Base-by-base conservation (phyloP, 2,329 filamentous ascomycete species). In the Blastomyces gilchristii region DNA sequence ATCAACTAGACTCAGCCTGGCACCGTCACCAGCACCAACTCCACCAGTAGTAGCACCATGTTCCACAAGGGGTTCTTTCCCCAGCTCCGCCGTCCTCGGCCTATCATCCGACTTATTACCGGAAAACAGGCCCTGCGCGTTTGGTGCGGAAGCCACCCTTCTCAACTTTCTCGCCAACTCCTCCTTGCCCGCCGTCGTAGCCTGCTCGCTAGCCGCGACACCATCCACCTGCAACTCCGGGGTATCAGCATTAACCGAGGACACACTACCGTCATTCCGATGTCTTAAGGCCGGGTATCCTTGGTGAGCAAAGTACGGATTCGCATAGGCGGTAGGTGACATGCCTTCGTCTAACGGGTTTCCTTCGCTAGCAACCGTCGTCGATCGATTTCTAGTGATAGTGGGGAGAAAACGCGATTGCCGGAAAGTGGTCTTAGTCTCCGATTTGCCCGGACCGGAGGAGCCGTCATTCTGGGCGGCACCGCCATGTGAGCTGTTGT, bases 301-400 rank as follows among this genome's bases (percentile, higher is more conserved):
- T 78, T 99, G 94, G 74, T 97, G 94, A 68, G 87, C 89, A 76
- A 97, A 99, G 78, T 99, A 99, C 22, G 94, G 94, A 75, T 99
- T 99, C 67, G 91, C 93, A 72, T 93, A 87, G 60, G 92, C 93
- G 4, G 91, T 97, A 34, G 94, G 94, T 72, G 92, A 96, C 71
- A 96, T 82, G 65, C 85, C 82, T 75, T 97, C 92, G 69, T 97
- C 93, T 67, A 97, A 83, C 64, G 88, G 85, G 73, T 97, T 91
- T 69, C 92, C 92, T 77, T 97, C 93, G 77, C 91, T 96, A 68
- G 90, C 90, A 63, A 95, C 90, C 34, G 93, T 97, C 65, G 89
- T 87, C 45, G 91, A 95, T 71, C 93, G 87, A 73, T 93, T 91
- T 69, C 93, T 88, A 72, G 88, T 88, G 72, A 95, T 90, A 69